Base-by-base conservation (phyloP, 163 green algal genomes). In the Chlorella variabilis region DNA sequence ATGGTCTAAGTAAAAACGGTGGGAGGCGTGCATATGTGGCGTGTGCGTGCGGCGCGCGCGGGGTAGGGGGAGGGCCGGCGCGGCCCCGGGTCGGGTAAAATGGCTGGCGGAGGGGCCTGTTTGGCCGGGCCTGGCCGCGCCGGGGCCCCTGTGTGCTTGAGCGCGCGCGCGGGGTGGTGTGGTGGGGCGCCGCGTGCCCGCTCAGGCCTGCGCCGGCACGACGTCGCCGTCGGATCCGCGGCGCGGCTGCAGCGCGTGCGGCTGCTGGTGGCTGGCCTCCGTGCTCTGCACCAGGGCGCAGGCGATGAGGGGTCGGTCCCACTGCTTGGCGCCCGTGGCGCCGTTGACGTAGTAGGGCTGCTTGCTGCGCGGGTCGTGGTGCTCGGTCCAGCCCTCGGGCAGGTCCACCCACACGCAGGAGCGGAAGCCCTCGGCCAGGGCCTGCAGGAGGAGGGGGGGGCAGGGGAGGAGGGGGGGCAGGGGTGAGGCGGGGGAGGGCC, bases 371-470 rank as follows among this genome's bases (percentile, higher is more conserved):
- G 84, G 79, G 59, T 94, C 90, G 15, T 84, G 77, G 68, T 90
- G 86, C 81, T 95, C 92, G 56, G 65, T 62, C 91, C 92, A 96
- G 25, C 92, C 92, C 54, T 94, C 88, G 1, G 92, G 92, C 67
- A 96, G 87, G n/a, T 87, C 87, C 31, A 85, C 74, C 89, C 89
- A 96, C 59, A 96, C 85, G 74, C 92, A 96, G 18, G 86, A 90
- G 81, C 92, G 87, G 65, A 94, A 88, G 39, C 90, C 87, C 70
- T 94, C 87, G 20, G 86, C 84, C 38, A 94, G 80, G 0, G 71
- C 83, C 82, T 91, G 85, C 61, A 71, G n/a, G 41, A 41, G 36
- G 15, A 58, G 51, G 38, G 51, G 56, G 6, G 17, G 29, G 36
- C 51, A 39, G 38, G 20, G 45, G 45, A 54, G 15, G 15, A 15